phyloP scores from a whole-genome alignment of 306 rosid species.

The Spatholobus suberectus region DNA sequence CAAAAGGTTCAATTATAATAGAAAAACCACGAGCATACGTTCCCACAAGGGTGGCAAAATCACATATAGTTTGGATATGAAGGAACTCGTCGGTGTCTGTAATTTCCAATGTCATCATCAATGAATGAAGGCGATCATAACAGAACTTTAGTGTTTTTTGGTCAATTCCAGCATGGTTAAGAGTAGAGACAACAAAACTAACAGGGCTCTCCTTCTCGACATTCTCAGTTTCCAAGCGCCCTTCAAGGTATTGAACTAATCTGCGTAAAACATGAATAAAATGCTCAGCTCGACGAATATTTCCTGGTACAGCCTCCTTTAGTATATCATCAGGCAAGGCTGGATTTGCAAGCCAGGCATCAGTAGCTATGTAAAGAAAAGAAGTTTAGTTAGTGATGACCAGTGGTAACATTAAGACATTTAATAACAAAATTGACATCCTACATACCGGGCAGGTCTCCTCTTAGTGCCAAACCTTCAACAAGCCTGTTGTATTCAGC shows the following conservation, averaged over 20 bases:
- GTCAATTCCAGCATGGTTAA: conserved; percentile 89
- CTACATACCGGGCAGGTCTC: conserved; percentile 76
- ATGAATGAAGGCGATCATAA: conserved; percentile 93
- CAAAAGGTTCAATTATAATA: conserved; percentile 89
- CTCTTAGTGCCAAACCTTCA: conserved; percentile 94
- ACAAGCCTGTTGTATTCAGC: conserved; percentile 93
- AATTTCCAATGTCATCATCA: conserved; percentile 91
- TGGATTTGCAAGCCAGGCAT: conserved; percentile 92
- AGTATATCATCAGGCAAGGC: conserved; percentile 93
- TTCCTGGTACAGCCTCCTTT: conserved; percentile 98
- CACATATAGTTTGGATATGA: conserved; percentile 90
- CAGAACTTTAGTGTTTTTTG: conserved; percentile 91
- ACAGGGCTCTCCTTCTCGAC: conserved; percentile 90
- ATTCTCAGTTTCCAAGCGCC: conserved; percentile 88
- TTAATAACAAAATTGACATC: background rate
- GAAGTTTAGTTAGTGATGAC: conserved; percentile 29
- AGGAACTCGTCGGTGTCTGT: conserved; percentile 94
- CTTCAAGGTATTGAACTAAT: conserved; percentile 91
- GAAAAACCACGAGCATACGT: conserved; percentile 94
- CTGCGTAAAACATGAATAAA: conserved; percentile 83
- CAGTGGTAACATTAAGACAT: background rate
- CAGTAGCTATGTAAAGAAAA: conserved; percentile 63
- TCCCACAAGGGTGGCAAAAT: conserved; percentile 97
- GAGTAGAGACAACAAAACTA: conserved; percentile 68
- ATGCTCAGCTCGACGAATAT: conserved; percentile 92